Evolutionary conservation across 345 rosid species (phyloP), one percentile per base, ranked within the genome.

Genomic region (Acer yangbiense): DNA sequence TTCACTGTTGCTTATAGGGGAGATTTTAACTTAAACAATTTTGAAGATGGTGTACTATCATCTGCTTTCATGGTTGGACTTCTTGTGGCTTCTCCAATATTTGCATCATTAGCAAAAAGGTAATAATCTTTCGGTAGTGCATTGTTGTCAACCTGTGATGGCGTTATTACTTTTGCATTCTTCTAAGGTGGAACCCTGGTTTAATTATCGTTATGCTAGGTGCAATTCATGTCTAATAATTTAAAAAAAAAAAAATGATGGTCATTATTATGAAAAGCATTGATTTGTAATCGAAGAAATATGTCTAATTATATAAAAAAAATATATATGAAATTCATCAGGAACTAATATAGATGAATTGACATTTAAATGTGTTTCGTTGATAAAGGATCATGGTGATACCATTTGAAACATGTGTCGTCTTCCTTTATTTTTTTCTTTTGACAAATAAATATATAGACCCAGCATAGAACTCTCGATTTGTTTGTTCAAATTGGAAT

Each of bases 61-160:
- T 95, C 99, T 77, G 99, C 98, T 80, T 95, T 93, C 84, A 89
- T 95, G 98, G 99, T 95, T 82, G 99, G 99, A 62, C 93, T 95
- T 82, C 94, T 95, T 69, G 85, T 92, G 74, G 89, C 96, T 67
- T 92, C 96, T 87, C 99, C 99, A 48, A 85, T 92, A 76, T 95
- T 95, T 91, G 99, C 99, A 70, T 86, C 96, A 13, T 65, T 89
- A 74, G 92, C 99, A 52, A 95, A 92, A 85, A 91, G 95, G 99
- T 93, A 80, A 71, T 65, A 52, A 32, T 50, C 48, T 78, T 60
- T 52, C 23, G 8, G 23, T 16, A 1, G 20, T 35, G 71, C 52
- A 52, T 50, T 32, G 11, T 29, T 52, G 2, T 64, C 62, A 48
- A 13, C 55, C 29, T 60, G 3, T 69, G 11, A 39, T 16, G 18